A percentile compares a stretch with the other conserved stretches of the same genome.
phyloP scores from a whole-genome alignment of 345 rosid species.

The rapeseed (Brassica napus) region Da-Ae NC_063452.1:55361001-55361500 shows the following conservation, averaged over 20 bases:
- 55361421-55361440: neutral
- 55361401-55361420: neutral
- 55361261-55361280: neutral
- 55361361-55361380: slow-evolving; percentile 4
- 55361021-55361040: slow-evolving; percentile 7
- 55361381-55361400: neutral
- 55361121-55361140: neutral
- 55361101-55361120: neutral
- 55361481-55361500: neutral
- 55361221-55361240: neutral
- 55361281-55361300: neutral
- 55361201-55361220: neutral
- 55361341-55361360: neutral
- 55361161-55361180: neutral
- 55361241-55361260: neutral
- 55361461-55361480: slow-evolving; percentile 1
- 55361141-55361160: too few species aligned
- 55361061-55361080: slow-evolving; percentile 24
- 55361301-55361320: neutral
- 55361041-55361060: slow-evolving; percentile 24
- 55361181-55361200: slow-evolving; percentile 11
- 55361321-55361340: neutral
- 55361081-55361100: neutral
- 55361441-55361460: neutral
- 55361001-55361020: slow-evolving; percentile 19